These are phyloP conservation scores for Backusella parvicylindrica DNA, from an alignment of 192 early-diverging fungal genomes.

Conservation along the genomic window DNA sequence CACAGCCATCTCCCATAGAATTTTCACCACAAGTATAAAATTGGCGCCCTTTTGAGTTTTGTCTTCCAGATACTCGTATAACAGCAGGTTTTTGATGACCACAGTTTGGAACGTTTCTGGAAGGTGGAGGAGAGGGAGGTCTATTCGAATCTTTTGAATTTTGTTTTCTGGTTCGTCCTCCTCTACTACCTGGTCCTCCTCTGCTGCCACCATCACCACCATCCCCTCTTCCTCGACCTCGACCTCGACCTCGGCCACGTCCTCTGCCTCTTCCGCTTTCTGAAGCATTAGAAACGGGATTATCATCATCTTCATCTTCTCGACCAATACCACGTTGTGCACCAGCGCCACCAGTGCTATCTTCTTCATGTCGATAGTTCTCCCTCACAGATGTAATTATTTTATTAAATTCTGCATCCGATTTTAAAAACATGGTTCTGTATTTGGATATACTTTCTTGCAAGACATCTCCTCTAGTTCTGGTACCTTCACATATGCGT, in stretches of 20 bases:
- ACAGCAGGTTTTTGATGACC: not conserved
- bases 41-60: conserved; percentile 15
- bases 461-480: conserved; percentile 66
- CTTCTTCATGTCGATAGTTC: conserved; percentile 16
- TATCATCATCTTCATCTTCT: not conserved
- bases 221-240: not conserved
- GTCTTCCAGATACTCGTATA: conserved; percentile 12
- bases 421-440: conserved; percentile 60
- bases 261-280: not conserved
- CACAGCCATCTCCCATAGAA: conserved; percentile 6
- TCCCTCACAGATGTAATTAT: conserved; percentile 46
- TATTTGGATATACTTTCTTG: conserved; percentile 67
- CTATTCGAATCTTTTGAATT: not conserved
- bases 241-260: not conserved
- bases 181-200: conserved; percentile 7
- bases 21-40: conserved; percentile 27
- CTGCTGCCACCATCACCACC: not conserved
- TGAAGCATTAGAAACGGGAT: not conserved
- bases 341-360: conserved; percentile 9
- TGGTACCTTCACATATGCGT: conserved; percentile 65
- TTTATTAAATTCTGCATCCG: conserved; percentile 40
- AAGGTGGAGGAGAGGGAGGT: not conserved
- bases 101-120: not conserved
- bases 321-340: not conserved
- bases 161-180: not conserved